These are phyloP conservation scores for Triangularia verruculosa DNA, from an alignment of 2,329 filamentous ascomycete genomes.

Conservation along the genomic window DNA sequence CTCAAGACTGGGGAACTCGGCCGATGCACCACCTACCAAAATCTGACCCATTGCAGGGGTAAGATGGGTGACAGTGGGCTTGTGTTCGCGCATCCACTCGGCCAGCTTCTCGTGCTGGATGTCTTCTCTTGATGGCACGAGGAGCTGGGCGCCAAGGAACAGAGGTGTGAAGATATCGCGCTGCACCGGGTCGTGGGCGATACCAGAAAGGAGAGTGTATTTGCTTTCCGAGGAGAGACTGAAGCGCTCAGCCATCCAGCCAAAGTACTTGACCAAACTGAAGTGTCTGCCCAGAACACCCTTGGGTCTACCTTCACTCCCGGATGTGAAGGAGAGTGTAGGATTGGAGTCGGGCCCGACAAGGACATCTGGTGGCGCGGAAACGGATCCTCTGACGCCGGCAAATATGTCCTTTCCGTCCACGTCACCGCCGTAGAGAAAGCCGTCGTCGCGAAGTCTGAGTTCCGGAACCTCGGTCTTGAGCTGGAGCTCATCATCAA, in stretches of 20 bases:
- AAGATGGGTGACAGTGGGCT: conserved; percentile 77
- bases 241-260: conserved; percentile 90
- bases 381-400: conserved; percentile 47
- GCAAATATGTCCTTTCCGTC: conserved; percentile 67
- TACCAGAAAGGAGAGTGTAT: conserved; percentile 82
- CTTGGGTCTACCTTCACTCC: conserved; percentile 71
- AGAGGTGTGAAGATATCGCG: conserved; percentile 85
- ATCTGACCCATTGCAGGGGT: conserved; percentile 98
- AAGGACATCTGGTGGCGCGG: conserved; percentile 63
- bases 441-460: conserved; percentile 67
- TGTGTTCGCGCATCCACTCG: conserved; percentile 80
- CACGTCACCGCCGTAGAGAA: conserved; percentile 64
- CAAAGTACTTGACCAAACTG: conserved; percentile 79
- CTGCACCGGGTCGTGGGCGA: conserved; percentile 71
- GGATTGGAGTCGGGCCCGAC: conserved; percentile 84
- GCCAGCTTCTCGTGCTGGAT: conserved; percentile 83
- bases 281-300: conserved; percentile 87
- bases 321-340: conserved; percentile 66
- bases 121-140: conserved; percentile 76
- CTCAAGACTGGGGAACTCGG: conserved; percentile 73
- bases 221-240: conserved; percentile 66
- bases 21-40: conserved; percentile 76
- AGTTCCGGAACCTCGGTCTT: conserved; percentile 74
- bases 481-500: conserved; percentile 68
- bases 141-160: conserved; percentile 75